Evolutionary conservation across 148 eudicot genomes (phyloP).

Genomic region (Vaccinium darrowii): DNA sequence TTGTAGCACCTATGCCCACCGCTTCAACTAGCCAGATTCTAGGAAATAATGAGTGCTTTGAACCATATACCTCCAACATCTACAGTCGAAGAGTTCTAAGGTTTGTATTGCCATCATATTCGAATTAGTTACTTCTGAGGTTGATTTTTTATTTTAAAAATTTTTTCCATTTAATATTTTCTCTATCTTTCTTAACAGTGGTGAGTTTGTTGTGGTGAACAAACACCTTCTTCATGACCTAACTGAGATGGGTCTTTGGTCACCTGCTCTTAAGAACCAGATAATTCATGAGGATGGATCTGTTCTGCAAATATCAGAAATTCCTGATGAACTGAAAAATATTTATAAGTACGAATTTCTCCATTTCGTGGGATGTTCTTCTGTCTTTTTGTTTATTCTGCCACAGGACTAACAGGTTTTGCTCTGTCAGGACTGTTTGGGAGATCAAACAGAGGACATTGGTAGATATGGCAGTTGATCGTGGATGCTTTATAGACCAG

Average conservation of each 20-base stretch:
- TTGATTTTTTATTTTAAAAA: not conserved
- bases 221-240: conserved; percentile 93
- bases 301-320: conserved; percentile 68
- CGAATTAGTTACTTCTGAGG: not conserved
- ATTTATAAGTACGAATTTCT: conserved; percentile 61
- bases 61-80: conserved; percentile 95
- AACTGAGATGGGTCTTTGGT: conserved; percentile 93
- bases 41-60: conserved; percentile 97
- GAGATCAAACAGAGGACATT: conserved; percentile 74
- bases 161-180: not conserved
- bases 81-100: conserved; percentile 92
- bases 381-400: not conserved
- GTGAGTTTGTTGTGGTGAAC: conserved; percentile 99
- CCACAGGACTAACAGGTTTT: conserved; percentile 9
- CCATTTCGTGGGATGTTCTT: not conserved
- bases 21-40: conserved; percentile 98
- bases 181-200: conserved; percentile 42
- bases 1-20: conserved; percentile 98
- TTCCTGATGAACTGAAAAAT: conserved; percentile 64
- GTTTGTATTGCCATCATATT: conserved; percentile 31
- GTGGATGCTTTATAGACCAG: conserved; percentile 78
- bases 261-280: conserved; percentile 73
- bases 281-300: conserved; percentile 83
- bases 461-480: conserved; percentile 82
- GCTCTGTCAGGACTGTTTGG: conserved; percentile 77